Evolutionary conservation across 768 basidiomycete genomes (phyloP).

Genomic region (Russula earlei): DNA sequence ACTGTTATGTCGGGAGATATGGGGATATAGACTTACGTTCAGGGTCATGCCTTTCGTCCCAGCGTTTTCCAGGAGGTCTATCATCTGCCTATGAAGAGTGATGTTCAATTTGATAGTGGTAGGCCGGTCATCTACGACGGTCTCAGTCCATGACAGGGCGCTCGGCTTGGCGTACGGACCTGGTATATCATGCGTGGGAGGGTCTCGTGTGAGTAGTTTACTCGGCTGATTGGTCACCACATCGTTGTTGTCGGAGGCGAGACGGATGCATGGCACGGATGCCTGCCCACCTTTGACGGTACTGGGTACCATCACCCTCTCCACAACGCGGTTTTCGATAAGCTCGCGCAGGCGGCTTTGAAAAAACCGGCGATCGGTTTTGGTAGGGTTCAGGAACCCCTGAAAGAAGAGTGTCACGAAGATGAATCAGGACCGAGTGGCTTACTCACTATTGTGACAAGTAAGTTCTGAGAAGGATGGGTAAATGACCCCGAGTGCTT

Average conservation of each 20-base stretch:
- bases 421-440: background rate
- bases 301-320: slow-evolving; percentile 63
- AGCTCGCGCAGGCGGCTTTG: slow-evolving; percentile 64
- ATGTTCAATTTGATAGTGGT: slow-evolving; percentile 43
- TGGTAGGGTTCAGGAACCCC: slow-evolving; percentile 70
- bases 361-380: slow-evolving; percentile 76
- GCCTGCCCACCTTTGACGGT: slow-evolving; percentile 35
- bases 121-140: background rate
- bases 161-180: slow-evolving; percentile 24
- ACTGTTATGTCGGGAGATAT: background rate
- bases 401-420: slow-evolving; percentile 24
- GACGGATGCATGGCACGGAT: slow-evolving; percentile 56
- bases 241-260: slow-evolving; percentile 39
- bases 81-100: slow-evolving; percentile 71
- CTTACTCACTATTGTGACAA: slow-evolving; percentile 60
- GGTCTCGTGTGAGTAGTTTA: slow-evolving; percentile 14
- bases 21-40: slow-evolving; percentile 36
- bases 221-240: slow-evolving; percentile 15
- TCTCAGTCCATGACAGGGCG: background rate
- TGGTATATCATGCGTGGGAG: slow-evolving; percentile 21
- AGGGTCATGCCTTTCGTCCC: slow-evolving; percentile 64
- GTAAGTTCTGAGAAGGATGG: slow-evolving; percentile 65
- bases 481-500: slow-evolving; percentile 59
- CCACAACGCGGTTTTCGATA: slow-evolving; percentile 62
- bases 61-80: slow-evolving; percentile 61